Conservation (phyloP, 495 filamentous ascomycete genomes). For the Aspergillus funiculosus region DNA sequence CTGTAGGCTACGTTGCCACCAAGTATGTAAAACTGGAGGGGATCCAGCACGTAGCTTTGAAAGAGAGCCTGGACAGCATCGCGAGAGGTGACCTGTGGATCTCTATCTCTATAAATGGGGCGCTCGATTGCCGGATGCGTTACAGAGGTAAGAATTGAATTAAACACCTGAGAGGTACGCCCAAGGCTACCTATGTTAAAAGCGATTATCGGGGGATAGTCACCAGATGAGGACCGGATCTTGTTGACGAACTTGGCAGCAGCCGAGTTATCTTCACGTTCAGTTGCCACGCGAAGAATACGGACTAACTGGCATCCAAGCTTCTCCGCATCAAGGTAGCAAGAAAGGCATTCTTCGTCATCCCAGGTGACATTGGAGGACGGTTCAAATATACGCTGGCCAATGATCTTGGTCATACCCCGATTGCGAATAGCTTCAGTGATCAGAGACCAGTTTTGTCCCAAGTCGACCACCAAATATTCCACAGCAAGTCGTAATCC, state of each 20-base stretch:
- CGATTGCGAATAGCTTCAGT: constrained; percentile 45
- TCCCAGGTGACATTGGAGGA: constrained; percentile 54
- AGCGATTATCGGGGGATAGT: constrained; percentile 55
- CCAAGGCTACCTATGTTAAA: constrained; percentile 69
- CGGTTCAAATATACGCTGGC: constrained; percentile 52
- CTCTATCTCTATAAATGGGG: constrained; percentile 23
- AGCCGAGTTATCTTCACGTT: constrained; percentile 52
- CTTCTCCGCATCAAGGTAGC: constrained; percentile 51
- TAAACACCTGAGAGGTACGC: constrained; percentile 61
- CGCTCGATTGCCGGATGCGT: constrained; percentile 58
- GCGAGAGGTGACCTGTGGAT: constrained; percentile 47
- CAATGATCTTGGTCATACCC: constrained; percentile 71
- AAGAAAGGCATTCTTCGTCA: constrained; percentile 49
- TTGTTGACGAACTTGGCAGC: constrained; percentile 51
- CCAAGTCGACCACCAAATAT: constrained; percentile 63
- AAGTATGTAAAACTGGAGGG: constrained; percentile 68
- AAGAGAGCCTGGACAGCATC: constrained; percentile 54
- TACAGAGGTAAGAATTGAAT: constrained; percentile 60
- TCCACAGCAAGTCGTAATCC: constrained; percentile 69
- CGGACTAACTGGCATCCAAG: constrained; percentile 68
- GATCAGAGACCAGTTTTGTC: constrained; percentile 39
- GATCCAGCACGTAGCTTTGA: constrained; percentile 53
- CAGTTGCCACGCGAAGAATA: constrained; percentile 56
- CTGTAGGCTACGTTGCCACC: constrained; percentile 70
- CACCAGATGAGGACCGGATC: constrained; percentile 34